phyloP scores from a whole-genome alignment of 2,329 filamentous ascomycete genomes.

The Monascus ruber region DNA sequence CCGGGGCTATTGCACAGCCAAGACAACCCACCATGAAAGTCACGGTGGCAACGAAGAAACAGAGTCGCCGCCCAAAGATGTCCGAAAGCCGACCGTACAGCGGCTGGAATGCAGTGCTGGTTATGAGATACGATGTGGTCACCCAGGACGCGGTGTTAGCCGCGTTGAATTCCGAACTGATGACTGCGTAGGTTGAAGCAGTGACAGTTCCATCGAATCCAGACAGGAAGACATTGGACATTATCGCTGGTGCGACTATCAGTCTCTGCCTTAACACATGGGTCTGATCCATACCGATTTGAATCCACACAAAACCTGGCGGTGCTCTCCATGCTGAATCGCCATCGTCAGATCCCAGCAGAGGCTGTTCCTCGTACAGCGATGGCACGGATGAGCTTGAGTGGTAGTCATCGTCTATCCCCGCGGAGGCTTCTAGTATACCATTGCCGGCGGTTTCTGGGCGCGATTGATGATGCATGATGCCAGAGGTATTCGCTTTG shows the following conservation, averaged over 20 bases:
- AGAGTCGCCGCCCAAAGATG: conserved; percentile 48
- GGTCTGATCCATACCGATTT: conserved; percentile 31
- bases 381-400: no score
- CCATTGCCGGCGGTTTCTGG: no score
- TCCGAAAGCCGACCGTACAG: conserved; percentile 63
- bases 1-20: conserved; percentile 57
- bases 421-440: no score
- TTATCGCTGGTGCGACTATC: conserved; percentile 36
- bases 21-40: conserved; percentile 55
- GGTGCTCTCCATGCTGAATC: conserved; percentile 37
- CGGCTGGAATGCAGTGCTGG: conserved; percentile 57
- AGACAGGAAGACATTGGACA: conserved; percentile 54
- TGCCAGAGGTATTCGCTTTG: no score
- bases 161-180: conserved; percentile 39
- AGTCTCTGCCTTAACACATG: no score
- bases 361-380: conserved; percentile 6
- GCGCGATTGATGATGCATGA: no score
- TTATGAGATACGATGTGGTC: conserved; percentile 55
- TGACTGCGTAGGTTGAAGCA: conserved; percentile 32
- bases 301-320: conserved; percentile 45
- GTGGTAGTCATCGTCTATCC: no score
- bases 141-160: conserved; percentile 38
- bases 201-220: conserved; percentile 40
- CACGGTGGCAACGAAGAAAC: conserved; percentile 53
- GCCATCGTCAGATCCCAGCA: conserved; percentile 7